Conservation (phyloP, 495 filamentous ascomycete genomes). For the Delitschia confertaspora region DNA sequence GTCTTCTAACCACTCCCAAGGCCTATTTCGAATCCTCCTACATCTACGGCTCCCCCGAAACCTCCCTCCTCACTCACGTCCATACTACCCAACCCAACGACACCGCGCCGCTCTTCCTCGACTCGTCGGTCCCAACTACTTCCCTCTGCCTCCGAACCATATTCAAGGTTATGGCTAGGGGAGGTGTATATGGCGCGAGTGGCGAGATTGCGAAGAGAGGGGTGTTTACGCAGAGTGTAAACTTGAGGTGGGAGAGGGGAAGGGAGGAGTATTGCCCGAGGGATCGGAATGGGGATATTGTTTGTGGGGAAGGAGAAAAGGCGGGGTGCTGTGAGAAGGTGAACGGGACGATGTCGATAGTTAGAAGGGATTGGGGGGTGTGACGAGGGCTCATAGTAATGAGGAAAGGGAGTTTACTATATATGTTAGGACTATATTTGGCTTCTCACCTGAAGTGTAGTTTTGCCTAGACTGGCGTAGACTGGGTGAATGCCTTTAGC, state of each 20-base stretch:
- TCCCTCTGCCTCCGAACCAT: not conserved
- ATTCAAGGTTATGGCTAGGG: not conserved
- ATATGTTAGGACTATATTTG: too few species aligned
- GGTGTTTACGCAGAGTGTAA: conserved; percentile 2
- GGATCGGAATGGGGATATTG: too few species aligned
- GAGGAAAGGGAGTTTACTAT: too few species aligned
- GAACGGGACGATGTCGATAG: too few species aligned
- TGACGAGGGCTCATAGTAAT: too few species aligned
- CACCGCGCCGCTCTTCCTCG: not conserved
- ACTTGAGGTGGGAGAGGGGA: conserved; percentile 1
- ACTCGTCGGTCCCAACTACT: not conserved
- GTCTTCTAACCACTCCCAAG: not conserved
- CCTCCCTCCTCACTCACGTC: not conserved
- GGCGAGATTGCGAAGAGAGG: not conserved
- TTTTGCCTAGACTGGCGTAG: too few species aligned
- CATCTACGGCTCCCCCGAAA: not conserved
- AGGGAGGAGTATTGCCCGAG: too few species aligned
- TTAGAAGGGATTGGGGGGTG: too few species aligned
- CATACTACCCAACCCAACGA: not conserved
- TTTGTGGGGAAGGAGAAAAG: too few species aligned
- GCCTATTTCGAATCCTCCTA: conserved; percentile 3
- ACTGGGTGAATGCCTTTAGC: too few species aligned
- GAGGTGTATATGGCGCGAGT: not conserved
- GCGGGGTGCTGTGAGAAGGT: too few species aligned
- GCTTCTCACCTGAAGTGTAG: too few species aligned